phyloP scores from a whole-genome alignment of 345 rosid species.

The Moringa oleifera region DNA sequence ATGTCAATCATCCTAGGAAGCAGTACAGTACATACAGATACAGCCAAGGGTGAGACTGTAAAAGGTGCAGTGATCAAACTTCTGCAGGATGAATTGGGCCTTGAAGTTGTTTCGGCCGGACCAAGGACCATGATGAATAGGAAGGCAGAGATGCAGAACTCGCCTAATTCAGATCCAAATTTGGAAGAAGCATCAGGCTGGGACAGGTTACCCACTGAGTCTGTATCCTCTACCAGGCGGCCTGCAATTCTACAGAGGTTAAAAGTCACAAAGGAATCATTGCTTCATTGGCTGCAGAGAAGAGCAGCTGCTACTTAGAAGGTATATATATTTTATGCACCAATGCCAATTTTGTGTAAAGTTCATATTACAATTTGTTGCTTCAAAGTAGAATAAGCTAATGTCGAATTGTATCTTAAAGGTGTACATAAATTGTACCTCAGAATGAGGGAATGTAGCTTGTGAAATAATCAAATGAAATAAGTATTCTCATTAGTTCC shows the following conservation, averaged over 20 bases:
- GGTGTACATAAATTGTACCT: neutral
- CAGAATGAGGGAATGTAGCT: neutral
- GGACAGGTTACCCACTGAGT: constrained; percentile 16
- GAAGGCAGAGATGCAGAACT: constrained; percentile 6
- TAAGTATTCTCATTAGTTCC: no score
- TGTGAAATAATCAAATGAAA: neutral
- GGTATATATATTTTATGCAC: constrained; percentile 24
- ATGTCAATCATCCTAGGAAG: constrained; percentile 62
- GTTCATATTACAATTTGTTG: neutral
- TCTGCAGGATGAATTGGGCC: constrained; percentile 61
- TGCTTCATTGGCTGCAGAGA: constrained; percentile 56
- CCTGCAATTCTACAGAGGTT: constrained; percentile 55
- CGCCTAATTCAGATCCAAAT: constrained; percentile 12
- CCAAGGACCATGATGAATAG: constrained; percentile 16
- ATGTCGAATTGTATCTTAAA: no score
- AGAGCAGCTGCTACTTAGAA: constrained; percentile 22
- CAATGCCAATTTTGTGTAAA: constrained; percentile 14
- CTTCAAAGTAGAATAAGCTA: neutral
- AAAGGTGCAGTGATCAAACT: constrained; percentile 51
- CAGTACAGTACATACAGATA: constrained; percentile 21
- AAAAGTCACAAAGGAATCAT: constrained; percentile 61
- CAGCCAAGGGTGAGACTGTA: constrained; percentile 26
- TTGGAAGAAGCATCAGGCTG: constrained; percentile 21
- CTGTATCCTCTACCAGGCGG: constrained; percentile 51
- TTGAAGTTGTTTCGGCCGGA: constrained; percentile 42